phyloP scores from a whole-genome alignment of 345 rosid genomes.

The Syzygium jambos region DNA sequence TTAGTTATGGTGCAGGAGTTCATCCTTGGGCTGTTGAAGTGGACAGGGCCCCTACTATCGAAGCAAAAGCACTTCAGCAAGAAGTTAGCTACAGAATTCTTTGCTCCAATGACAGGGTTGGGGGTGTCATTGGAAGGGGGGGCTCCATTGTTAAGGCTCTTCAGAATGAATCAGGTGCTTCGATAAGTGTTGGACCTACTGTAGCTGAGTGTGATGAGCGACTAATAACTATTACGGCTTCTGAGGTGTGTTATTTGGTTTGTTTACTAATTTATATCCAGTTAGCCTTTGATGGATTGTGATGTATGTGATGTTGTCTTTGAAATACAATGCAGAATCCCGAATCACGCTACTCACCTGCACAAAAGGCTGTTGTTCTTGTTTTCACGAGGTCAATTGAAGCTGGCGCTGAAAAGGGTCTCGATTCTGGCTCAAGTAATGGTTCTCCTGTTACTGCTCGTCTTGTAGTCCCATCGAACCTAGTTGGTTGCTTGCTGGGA shows the following conservation, averaged over 20 bases:
- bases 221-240: conserved; percentile 58
- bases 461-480: conserved; percentile 61
- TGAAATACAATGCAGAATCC: conserved; percentile 47
- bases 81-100: conserved; percentile 70
- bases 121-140: conserved; percentile 80
- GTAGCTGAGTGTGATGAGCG: conserved; percentile 70
- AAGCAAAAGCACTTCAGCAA: conserved; percentile 20
- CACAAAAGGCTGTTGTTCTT: conserved; percentile 70
- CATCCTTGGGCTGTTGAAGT: conserved; percentile 37
- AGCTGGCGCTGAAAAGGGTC: conserved; percentile 44
- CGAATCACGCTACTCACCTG: conserved; percentile 53
- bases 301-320: conserved; percentile 9
- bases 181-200: conserved; percentile 54
- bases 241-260: conserved; percentile 43
- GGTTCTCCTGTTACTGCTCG: conserved; percentile 50
- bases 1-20: conserved; percentile 24
- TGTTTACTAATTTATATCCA: conserved; percentile 5
- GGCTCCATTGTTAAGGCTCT: conserved; percentile 60
- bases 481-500: conserved; percentile 85
- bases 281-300: neutral
- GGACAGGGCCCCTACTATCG: conserved; percentile 17
- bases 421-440: conserved; percentile 35
- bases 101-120: conserved; percentile 70
- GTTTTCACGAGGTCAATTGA: conserved; percentile 58
- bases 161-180: conserved; percentile 80